Evolutionary conservation across 306 rosid species (phyloP).

Genomic region (Acacia acuminata): DNA sequence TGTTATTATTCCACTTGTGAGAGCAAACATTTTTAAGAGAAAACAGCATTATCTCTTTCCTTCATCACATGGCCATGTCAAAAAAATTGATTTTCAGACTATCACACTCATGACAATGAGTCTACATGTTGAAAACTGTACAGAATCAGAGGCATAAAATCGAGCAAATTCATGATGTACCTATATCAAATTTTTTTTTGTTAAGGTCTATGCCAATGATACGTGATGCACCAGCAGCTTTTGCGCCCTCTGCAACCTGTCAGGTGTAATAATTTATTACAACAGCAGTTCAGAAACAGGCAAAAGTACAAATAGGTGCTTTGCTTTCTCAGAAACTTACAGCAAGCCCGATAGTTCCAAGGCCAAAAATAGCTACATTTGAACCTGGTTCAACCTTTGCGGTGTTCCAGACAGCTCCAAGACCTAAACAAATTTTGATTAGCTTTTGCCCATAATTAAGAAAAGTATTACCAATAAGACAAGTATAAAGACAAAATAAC

Average conservation of each 20-base stretch:
- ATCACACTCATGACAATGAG: neutral
- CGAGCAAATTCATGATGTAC: slow-evolving; percentile 43
- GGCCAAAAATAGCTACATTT: slow-evolving; percentile 87
- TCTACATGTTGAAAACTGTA: neutral
- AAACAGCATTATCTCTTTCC: neutral
- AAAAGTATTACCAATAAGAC: neutral
- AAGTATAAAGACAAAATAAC: neutral
- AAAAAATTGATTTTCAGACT: neutral
- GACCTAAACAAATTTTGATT: slow-evolving; percentile 49
- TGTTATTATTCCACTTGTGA: neutral
- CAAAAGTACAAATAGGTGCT: slow-evolving; percentile 12
- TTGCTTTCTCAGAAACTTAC: slow-evolving; percentile 51
- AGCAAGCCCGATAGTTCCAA: slow-evolving; percentile 95
- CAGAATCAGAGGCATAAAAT: neutral
- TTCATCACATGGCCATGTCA: neutral
- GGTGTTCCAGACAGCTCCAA: slow-evolving; percentile 99
- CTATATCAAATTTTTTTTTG: slow-evolving; percentile 75
- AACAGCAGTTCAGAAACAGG: slow-evolving; percentile 18
- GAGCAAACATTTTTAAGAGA: neutral
- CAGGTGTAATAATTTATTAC: slow-evolving; percentile 23
- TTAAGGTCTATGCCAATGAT: slow-evolving; percentile 87
- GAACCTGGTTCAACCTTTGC: slow-evolving; percentile 94
- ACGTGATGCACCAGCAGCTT: slow-evolving; percentile 89
- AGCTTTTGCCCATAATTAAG: neutral
- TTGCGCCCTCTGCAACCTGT: slow-evolving; percentile 98